Evolutionary conservation across 108 stramenopile genomes (phyloP).

Genomic region (Schizochytrium sp.): DNA sequence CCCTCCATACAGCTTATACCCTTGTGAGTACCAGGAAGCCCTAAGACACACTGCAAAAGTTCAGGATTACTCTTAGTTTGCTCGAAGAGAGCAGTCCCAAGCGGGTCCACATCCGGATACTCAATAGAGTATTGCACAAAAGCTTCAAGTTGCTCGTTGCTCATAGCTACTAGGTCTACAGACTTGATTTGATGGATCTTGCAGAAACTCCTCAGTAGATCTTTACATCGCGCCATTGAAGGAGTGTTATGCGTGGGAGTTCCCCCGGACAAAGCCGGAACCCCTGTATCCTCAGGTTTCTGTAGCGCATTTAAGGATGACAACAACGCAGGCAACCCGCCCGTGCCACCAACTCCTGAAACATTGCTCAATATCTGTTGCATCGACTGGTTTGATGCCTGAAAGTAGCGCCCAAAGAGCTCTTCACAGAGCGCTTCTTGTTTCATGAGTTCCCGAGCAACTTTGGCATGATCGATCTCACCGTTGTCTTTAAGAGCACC

Average conservation of each 20-base stretch:
- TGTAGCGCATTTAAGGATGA: not conserved
- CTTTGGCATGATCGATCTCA: not conserved
- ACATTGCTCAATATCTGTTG: not conserved
- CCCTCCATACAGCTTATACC: not conserved
- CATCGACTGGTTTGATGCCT: not conserved
- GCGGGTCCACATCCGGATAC: not conserved
- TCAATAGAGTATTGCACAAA: not conserved
- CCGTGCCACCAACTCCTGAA: too few species aligned
- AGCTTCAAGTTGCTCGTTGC: not conserved
- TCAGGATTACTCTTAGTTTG: not conserved
- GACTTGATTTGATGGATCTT: not conserved
- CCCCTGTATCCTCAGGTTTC: not conserved
- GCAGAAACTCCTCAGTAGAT: not conserved
- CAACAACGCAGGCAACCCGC: not conserved
- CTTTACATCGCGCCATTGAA: not conserved
- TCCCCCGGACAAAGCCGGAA: too few species aligned
- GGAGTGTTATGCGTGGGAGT: not conserved
- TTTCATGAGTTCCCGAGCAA: slow-evolving; percentile 30
- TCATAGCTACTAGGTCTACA: not conserved
- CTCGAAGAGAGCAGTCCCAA: not conserved
- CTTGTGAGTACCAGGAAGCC: slow-evolving; percentile 4
- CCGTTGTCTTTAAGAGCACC: not conserved
- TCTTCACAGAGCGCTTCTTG: not conserved
- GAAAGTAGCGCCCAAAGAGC: not conserved
- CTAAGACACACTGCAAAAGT: not conserved